These are phyloP conservation scores for Podila epigama DNA, from an alignment of 192 early-diverging fungal species.

Conservation along the genomic window DNA sequence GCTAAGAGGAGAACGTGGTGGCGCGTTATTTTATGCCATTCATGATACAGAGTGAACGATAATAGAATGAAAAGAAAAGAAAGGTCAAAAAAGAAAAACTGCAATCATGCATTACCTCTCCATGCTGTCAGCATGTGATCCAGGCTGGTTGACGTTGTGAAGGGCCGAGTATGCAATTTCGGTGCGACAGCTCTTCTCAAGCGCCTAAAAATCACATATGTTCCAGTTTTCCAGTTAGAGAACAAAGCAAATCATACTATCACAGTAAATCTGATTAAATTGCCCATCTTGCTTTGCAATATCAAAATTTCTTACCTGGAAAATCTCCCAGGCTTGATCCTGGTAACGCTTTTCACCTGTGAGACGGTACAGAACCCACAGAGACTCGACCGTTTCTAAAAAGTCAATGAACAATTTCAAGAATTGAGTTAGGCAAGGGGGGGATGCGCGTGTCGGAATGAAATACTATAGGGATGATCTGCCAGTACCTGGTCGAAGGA, in stretches of 20 bases:
- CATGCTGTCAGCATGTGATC: constrained; percentile 54
- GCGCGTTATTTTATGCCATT: too few relatives aligned
- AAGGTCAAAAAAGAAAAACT: background rate
- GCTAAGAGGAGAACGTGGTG: constrained; percentile 42
- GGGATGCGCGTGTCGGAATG: too few relatives aligned
- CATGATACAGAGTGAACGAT: too few relatives aligned
- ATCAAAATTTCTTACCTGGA: constrained; percentile 32
- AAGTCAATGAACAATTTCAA: background rate
- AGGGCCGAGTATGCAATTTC: constrained; percentile 59
- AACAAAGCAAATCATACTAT: background rate
- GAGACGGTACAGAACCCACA: constrained; percentile 77
- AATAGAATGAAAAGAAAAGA: background rate
- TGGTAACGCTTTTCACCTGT: constrained; percentile 72
- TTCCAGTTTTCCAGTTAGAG: too few relatives aligned
- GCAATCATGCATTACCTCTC: constrained; percentile 54
- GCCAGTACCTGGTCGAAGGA: constrained; percentile 59
- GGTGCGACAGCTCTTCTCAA: constrained; percentile 57
- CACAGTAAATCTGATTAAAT: too few relatives aligned
- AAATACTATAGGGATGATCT: too few relatives aligned
- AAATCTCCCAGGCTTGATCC: constrained; percentile 77
- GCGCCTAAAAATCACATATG: constrained; percentile 49
- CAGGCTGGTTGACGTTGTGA: constrained; percentile 35
- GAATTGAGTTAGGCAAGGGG: too few relatives aligned
- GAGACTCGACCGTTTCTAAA: constrained; percentile 73
- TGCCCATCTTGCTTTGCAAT: too few relatives aligned